Base-by-base conservation (phyloP, 2,329 filamentous ascomycete genomes). In the Tolypocladium tropicale region DNA sequence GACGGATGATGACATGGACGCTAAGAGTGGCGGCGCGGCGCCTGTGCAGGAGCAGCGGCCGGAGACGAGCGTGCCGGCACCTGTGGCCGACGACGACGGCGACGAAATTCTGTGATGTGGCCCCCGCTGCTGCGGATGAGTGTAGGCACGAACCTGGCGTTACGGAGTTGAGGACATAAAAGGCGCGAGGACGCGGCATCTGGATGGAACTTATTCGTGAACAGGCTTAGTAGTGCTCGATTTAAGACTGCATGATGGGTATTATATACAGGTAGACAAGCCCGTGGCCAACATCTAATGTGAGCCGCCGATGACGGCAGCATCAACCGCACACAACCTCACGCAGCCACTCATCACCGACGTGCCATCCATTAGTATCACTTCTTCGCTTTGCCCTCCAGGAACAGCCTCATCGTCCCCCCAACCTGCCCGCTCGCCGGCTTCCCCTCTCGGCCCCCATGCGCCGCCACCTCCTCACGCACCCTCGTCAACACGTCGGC, bases 401-500 rank as follows among this genome's bases (percentile, higher is more conserved):
- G 66, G 59, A 68, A 73, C 60, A 82, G 55, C 57, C 69, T 74
- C 60, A 74, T 70, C 60, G 74, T 72, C 48, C 66, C 70, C 4
- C 75, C 74, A 7, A 79, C 30, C 53, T 70, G 66, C 18, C 80
- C 81, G 32, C 78, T 73, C 59, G 73, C 66, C 5, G 61, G 58
- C 66, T 76, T 78, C 53, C 63, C 65, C 70, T 81, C 76, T 62
- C 66, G 77, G 56, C 70, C 76, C 0, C 70, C 72, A 16, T 65
- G 56, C 16, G 64, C 64, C 50, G 70, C 67, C 12, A 71, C 59
- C 50, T 63, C 62, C 18, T 74, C 72, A 57, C 63, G 61, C 9
- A 79, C 64, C 51, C 60, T 67, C 50, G 58, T 60, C 32, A 93
- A 63, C 49, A 92, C 68, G 28, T 70, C 77, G 58, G 79, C 68